Conservation (phyloP, 176 grass and related monocot genomes). For the Lolium multiflorum region DNA sequence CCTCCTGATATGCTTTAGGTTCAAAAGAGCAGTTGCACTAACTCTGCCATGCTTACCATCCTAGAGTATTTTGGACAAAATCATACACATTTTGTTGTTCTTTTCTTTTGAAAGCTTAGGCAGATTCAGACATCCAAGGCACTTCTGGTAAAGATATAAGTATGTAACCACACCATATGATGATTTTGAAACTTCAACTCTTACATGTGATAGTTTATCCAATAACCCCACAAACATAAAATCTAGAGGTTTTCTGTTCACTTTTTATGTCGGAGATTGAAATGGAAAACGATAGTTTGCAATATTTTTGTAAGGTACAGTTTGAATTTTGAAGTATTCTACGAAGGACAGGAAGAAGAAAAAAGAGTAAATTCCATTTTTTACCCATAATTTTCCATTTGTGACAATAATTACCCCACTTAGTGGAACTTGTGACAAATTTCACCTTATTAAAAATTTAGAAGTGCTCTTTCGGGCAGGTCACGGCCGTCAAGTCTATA, state of each 20-base stretch:
- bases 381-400: too few species aligned
- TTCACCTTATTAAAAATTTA: too few species aligned
- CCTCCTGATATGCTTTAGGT: neutral
- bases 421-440: too few species aligned
- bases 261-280: neutral
- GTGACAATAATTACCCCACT: too few species aligned
- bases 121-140: slow-evolving; percentile 5
- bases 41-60: neutral
- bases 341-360: neutral
- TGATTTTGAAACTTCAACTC: neutral
- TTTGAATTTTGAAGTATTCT: neutral
- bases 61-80: neutral
- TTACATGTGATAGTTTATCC: neutral
- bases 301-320: neutral
- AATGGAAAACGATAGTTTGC: slow-evolving; percentile 20
- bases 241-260: neutral
- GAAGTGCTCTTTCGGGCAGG: too few species aligned
- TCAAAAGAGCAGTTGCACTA: neutral
- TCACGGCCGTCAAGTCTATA: too few species aligned
- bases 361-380: neutral
- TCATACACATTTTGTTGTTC: neutral
- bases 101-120: slow-evolving; percentile 25
- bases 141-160: slow-evolving; percentile 32
- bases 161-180: neutral
- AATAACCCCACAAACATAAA: neutral